phyloP scores from a whole-genome alignment of 2,329 filamentous ascomycete species.

The Pyrenophora tritici-repentis region DNA sequence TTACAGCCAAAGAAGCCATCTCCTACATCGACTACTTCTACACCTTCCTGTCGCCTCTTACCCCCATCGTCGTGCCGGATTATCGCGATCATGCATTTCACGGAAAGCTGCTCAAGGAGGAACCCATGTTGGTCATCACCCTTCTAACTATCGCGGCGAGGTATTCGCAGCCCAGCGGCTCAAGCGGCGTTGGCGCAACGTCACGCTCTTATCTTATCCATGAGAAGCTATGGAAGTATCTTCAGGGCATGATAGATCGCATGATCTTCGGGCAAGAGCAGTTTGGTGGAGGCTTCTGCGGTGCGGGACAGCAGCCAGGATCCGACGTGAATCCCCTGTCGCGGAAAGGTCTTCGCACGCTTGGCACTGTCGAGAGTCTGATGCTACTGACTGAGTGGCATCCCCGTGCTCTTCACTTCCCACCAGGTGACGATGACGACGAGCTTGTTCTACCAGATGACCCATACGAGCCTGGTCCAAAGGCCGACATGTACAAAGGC shows the following conservation, averaged over 20 bases:
- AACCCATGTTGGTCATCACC: conserved; percentile 90
- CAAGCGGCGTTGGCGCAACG: conserved; percentile 66
- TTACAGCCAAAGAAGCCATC: conserved; percentile 90
- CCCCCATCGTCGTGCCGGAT: conserved; percentile 89
- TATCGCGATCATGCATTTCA: conserved; percentile 84
- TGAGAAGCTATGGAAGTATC: conserved; percentile 91
- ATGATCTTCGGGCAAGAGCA: conserved; percentile 96
- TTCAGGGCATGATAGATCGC: conserved; percentile 92
- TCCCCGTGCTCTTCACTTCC: conserved; percentile 90
- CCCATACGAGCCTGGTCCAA: conserved; percentile 54
- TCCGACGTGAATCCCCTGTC: conserved; percentile 66
- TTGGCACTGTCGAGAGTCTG: conserved; percentile 92
- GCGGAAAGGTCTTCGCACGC: conserved; percentile 74
- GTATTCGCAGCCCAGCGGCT: conserved; percentile 78
- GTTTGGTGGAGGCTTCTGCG: conserved; percentile 85
- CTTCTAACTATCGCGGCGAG: conserved; percentile 89
- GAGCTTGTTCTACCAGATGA: conserved; percentile 72
- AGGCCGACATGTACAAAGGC: conserved; percentile 55
- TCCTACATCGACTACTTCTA: conserved; percentile 97
- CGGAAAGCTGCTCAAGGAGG: conserved; percentile 78
- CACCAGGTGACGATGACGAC: conserved; percentile 70
- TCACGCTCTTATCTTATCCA: conserved; percentile 91
- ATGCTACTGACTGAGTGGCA: conserved; percentile 98
- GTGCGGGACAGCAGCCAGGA: conserved; percentile 69
- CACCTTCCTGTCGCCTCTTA: conserved; percentile 85